phyloP scores from a whole-genome alignment of 78 protist genomes.

The Creolimax fragrantissima region DNA sequence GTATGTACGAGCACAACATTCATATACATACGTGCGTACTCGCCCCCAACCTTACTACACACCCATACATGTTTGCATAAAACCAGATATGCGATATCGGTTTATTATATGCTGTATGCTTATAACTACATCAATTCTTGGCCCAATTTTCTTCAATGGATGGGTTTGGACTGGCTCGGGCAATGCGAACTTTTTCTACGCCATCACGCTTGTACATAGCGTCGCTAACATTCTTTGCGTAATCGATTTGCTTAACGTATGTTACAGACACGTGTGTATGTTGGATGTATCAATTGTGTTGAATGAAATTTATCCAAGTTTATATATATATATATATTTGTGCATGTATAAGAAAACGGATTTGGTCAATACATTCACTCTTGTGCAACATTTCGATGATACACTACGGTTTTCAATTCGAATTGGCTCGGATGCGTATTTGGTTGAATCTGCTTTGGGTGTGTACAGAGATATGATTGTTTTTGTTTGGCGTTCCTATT shows the following conservation, averaged over 20 bases:
- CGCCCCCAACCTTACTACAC: not conserved
- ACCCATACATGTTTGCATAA: not conserved
- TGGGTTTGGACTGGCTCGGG: conserved; percentile 18
- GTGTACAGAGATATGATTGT: too few relatives aligned
- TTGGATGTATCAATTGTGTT: not conserved
- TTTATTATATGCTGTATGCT: not conserved
- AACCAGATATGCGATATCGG: not conserved
- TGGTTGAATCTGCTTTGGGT: too few relatives aligned
- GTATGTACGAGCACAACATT: too few relatives aligned
- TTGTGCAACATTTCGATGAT: too few relatives aligned
- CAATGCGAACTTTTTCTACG: conserved; percentile 38
- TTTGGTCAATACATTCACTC: not conserved
- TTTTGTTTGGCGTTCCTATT: too few relatives aligned
- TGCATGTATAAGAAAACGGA: not conserved
- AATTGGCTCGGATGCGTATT: too few relatives aligned
- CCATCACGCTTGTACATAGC: not conserved
- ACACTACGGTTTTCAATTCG: too few relatives aligned
- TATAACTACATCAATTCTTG: not conserved
- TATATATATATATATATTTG: not conserved
- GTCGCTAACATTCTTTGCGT: not conserved
- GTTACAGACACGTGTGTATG: not conserved
- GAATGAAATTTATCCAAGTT: not conserved
- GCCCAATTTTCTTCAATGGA: not conserved
- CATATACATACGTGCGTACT: too few relatives aligned
- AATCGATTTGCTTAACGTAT: not conserved